phyloP scores from a whole-genome alignment of 306 rosid species.

The Fragaria vesca region DNA sequence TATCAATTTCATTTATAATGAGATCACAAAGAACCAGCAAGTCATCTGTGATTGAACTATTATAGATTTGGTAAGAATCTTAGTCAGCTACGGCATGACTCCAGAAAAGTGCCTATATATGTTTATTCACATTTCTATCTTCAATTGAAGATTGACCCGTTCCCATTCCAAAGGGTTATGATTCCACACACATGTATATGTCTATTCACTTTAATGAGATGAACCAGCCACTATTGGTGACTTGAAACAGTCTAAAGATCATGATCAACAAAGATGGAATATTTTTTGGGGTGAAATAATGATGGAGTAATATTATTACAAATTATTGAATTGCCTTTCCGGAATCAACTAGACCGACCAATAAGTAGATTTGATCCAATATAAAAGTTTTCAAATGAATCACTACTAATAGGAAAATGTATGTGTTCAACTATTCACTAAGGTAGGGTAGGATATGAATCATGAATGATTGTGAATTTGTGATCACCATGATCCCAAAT shows the following conservation, averaged over 20 bases:
- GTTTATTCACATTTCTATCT: background rate
- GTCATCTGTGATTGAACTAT: background rate
- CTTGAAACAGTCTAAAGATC: background rate
- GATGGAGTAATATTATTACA: background rate
- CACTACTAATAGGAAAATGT: background rate
- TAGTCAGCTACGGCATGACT: conserved; percentile 11
- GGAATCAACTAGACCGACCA: background rate
- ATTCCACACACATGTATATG: background rate
- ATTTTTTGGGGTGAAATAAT: background rate
- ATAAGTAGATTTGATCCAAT: background rate
- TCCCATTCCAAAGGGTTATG: conserved; percentile 1
- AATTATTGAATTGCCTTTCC: background rate
- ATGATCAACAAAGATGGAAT: background rate
- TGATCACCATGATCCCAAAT: background rate
- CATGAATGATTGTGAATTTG: background rate
- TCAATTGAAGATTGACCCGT: background rate
- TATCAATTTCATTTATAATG: background rate
- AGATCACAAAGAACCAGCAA: background rate
- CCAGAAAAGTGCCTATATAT: background rate
- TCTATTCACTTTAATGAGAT: background rate
- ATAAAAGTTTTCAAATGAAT: background rate
- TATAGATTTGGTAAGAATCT: background rate
- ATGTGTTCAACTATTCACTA: background rate
- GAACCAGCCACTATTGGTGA: background rate
- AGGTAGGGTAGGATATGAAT: background rate